Evolutionary conservation across 2,329 filamentous ascomycete genomes (phyloP).

Genomic region (Aspergillus puulaauensis): DNA sequence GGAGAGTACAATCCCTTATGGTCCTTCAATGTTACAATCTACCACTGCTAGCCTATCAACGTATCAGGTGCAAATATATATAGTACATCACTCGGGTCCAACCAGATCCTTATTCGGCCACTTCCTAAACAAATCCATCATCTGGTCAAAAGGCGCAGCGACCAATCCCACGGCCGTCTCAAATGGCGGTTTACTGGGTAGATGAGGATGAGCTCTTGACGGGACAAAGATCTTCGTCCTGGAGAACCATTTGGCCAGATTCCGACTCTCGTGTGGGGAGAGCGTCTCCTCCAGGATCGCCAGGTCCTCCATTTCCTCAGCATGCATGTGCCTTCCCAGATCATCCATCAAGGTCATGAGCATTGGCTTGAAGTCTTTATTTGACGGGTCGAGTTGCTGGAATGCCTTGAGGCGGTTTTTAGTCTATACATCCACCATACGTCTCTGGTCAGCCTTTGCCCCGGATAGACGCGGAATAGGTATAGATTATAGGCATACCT

Average conservation of each 20-base stretch:
- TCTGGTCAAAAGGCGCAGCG: slow-evolving; percentile 55
- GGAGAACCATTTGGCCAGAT: slow-evolving; percentile 45
- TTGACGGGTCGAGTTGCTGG: slow-evolving; percentile 42
- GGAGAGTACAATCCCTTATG: no score
- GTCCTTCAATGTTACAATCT: no score
- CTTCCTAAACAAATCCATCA: slow-evolving; percentile 30
- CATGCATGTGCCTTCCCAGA: slow-evolving; percentile 48
- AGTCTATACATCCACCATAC: slow-evolving; percentile 38
- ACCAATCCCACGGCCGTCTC: slow-evolving; percentile 55
- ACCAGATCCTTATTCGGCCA: slow-evolving; percentile 2
- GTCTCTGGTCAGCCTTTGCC: neutral
- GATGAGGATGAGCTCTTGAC: slow-evolving; percentile 50
- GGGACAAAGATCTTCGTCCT: slow-evolving; percentile 55
- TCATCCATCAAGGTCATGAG: slow-evolving; percentile 44
- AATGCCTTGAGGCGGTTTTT: slow-evolving; percentile 51
- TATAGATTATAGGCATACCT: neutral
- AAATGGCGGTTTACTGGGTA: slow-evolving; percentile 53
- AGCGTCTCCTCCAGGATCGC: slow-evolving; percentile 48
- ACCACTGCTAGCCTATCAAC: no score
- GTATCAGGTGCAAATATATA: no score
- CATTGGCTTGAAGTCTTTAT: slow-evolving; percentile 42
- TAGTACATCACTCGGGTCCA: neutral
- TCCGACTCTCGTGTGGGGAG: slow-evolving; percentile 28
- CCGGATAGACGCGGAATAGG: no score
- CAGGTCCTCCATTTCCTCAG: slow-evolving; percentile 52